Evolutionary conservation across 1,284 basidiomycete species (phyloP).

Genomic region (Melampsora americana): DNA sequence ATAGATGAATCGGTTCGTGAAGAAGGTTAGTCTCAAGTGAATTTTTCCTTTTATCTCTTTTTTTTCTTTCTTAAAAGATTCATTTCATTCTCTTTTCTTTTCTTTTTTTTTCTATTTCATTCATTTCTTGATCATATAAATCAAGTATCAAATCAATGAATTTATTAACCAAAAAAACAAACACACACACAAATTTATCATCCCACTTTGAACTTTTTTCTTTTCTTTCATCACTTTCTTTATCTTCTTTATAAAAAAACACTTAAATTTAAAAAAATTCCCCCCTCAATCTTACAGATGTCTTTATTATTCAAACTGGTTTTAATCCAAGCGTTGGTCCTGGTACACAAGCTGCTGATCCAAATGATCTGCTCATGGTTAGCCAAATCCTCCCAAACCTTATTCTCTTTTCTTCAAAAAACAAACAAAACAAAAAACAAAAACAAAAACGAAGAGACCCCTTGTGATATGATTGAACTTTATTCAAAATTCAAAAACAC

Average conservation of each 20-base stretch:
- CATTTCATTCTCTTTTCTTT: background rate
- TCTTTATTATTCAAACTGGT: slow-evolving; percentile 79
- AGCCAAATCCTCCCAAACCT: background rate
- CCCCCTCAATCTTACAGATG: slow-evolving; percentile 61
- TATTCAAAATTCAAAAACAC: no score
- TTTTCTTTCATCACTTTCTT: background rate
- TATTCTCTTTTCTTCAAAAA: no score
- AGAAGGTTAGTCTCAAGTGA: slow-evolving; percentile 59
- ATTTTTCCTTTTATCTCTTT: slow-evolving; percentile 53
- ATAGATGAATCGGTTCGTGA: slow-evolving; percentile 85
- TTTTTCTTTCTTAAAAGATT: no score
- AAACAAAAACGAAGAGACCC: no score
- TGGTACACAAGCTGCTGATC: slow-evolving; percentile 49
- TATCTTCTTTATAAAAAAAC: slow-evolving; percentile 1
- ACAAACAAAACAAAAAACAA: no score
- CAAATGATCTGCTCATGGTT: slow-evolving; percentile 63
- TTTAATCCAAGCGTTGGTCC: slow-evolving; percentile 51
- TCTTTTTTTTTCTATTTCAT: slow-evolving; percentile 50
- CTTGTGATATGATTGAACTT: no score
- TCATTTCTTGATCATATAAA: no score
- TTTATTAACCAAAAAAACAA: no score
- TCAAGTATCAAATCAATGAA: no score
- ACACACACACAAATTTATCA: no score
- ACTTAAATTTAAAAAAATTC: no score
- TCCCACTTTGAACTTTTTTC: no score